phyloP scores from a whole-genome alignment of 495 filamentous ascomycete genomes.

The Glonium stellatum region DNA sequence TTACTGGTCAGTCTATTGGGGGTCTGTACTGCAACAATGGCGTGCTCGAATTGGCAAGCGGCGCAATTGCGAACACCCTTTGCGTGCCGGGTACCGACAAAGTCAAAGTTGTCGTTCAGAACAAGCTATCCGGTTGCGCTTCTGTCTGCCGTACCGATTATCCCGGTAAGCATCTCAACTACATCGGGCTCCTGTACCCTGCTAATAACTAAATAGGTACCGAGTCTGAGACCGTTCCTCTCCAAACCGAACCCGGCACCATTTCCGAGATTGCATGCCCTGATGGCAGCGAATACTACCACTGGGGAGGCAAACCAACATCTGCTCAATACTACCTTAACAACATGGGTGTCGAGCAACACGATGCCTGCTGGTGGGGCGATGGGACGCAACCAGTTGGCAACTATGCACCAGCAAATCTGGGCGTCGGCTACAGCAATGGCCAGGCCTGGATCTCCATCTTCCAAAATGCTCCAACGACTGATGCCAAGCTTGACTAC shows the following conservation, averaged over 20 bases:
- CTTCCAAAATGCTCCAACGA: constrained; percentile 59
- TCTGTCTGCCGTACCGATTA: constrained; percentile 94
- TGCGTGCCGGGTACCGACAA: constrained; percentile 68
- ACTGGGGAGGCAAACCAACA: constrained; percentile 64
- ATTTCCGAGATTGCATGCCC: constrained; percentile 65
- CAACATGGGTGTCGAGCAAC: constrained; percentile 56
- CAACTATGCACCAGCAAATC: constrained; percentile 86
- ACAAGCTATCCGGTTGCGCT: constrained; percentile 56
- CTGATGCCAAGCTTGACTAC: constrained; percentile 57
- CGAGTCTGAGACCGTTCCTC: constrained; percentile 76
- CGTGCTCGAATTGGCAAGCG: constrained; percentile 72
- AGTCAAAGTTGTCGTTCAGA: constrained; percentile 56
- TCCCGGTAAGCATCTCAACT: constrained; percentile 53
- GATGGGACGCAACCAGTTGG: constrained; percentile 51
- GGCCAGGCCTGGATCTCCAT: constrained; percentile 76
- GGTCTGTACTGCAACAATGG: constrained; percentile 77
- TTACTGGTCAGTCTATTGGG: constrained; percentile 78
- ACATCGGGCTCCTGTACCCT: neutral
- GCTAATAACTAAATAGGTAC: constrained; percentile 41
- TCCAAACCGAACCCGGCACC: constrained; percentile 51
- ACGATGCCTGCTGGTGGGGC: constrained; percentile 77
- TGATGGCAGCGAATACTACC: constrained; percentile 61
- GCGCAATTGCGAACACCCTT: constrained; percentile 54
- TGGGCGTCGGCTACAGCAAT: constrained; percentile 63
- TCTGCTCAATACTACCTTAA: constrained; percentile 98